phyloP scores from a whole-genome alignment of 2,329 filamentous ascomycete species.

The Penicillium sp. region DNA sequence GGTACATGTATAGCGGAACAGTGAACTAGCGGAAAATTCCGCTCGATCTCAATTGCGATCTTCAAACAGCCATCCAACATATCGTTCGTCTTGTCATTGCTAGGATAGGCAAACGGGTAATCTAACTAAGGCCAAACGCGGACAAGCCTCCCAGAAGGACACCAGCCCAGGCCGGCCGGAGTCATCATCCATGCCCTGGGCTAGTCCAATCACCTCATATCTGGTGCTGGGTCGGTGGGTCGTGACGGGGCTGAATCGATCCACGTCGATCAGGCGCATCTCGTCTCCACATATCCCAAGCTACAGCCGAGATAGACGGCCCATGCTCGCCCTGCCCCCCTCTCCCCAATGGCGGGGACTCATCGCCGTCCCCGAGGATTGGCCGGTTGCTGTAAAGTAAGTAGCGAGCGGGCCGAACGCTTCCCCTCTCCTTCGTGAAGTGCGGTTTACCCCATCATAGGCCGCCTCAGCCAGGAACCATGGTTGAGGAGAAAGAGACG shows the following conservation, averaged over 20 bases:
- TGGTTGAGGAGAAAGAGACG: background rate
- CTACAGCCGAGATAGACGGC: conserved; percentile 13
- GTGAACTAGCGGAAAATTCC: background rate
- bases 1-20: background rate
- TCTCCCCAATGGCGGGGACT: background rate
- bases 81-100: background rate
- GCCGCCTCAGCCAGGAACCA: background rate
- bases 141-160: background rate
- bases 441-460: background rate
- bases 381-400: background rate
- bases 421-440: background rate
- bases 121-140: background rate
- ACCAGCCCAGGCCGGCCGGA: conserved; percentile 14
- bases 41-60: background rate
- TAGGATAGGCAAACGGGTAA: background rate
- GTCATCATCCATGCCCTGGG: conserved; percentile 1
- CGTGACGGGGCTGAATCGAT: background rate
- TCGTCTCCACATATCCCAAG: conserved; percentile 6
- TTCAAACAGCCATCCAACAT: background rate
- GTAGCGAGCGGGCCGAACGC: background rate
- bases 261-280: conserved; percentile 17
- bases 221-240: conserved; percentile 3
- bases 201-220: conserved; percentile 8
- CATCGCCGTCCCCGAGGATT: background rate
- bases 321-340: background rate